Evolutionary conservation across 2,329 filamentous ascomycete species (phyloP), one percentile per base, ranked within the genome.

Genomic region (Paraphaeosphaeria sporulosa): DNA sequence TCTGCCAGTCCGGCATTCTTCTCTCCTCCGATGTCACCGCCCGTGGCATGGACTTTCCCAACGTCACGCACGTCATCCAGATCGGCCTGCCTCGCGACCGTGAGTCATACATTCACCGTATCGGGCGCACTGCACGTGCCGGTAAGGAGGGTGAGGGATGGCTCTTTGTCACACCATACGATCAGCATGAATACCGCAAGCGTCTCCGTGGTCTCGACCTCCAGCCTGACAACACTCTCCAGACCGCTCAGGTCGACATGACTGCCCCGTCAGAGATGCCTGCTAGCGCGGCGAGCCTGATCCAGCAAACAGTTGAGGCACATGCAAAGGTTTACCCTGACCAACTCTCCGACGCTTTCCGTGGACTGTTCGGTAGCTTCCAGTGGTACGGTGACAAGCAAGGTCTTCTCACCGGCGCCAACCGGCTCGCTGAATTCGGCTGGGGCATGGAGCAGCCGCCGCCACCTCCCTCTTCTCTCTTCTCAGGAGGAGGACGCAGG

Each of bases 141-240:
- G 87, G 88, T 62, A 91, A 91, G 75, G 83, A 87, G 66, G 91
- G 91, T 47, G 83, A 91, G 71, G 90, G 89, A 58, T 92, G 86
- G 84, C 76, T 94, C 36, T 76, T 94, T 49, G 64, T 92, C 1
- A 81, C 86, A 1, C 76, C 86, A 12, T 71, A 82, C 15, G 89
- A 92, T 67, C 73, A 84, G 7, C 19, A 64, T 0, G 75, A 79
- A 47, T 81, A 86, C 3, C 81, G 85, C 47, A 68, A 71, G 10
- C 80, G 86, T 50, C 83, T 94, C 55, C 73, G 77, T 5, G 83
- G 83, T 4, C 81, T 93, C 15, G 89, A 89, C 15, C 82, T 93
- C 65, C 78, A 87, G 69, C 81, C 82, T 7, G 85, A 87, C 65
- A 71, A 76, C 4, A 79, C 79, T 0, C 74, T 92, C 1, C 76